Evolutionary conservation across 352 stramenopile genomes (phyloP), one percentile per base, ranked within the genome.

Genomic region (Phytophthora citricola): DNA sequence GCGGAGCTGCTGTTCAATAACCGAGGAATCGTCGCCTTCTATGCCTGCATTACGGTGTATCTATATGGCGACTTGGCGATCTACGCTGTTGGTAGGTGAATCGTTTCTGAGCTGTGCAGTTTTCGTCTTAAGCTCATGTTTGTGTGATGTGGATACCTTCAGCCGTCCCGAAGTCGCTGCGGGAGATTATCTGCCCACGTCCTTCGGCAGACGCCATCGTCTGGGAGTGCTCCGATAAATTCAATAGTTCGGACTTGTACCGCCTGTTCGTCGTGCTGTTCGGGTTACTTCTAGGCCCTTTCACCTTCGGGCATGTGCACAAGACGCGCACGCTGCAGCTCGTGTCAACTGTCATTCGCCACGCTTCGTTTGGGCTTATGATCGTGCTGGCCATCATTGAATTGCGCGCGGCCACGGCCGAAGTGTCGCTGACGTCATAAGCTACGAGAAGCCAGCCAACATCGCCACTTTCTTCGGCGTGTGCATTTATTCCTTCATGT

Each of bases 401-500:
- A 94, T 96, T 44, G 73, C 69, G 12, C 83, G 73, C 10, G 86
- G 87, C 11, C 49, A 94, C 46, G 86, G 88, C 4, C 85, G 83
- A 20, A 79, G 67, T 17, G 51, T 87, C 10, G 63, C 79, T 11
- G 84, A 94, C 44, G 86, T 94, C 38, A 50, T 94, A 14, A 82
- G 65, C 38, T 89, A 94, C 67, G 85, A 94, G 65, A 81, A 90
- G 47, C 78, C 86, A 0, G 63, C 76, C 31, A 91, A 89, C 48
- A 76, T 96, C 52, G 72, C 85, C 36, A 92, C 81, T 10, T 92
- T 96, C 68, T 96, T 94, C 59, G 88, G 88, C 34, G 85, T 94
- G 17, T 94, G 83, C 70, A 96, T 96, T 58, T 96, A 96, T 66
- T 94, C 88, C 32, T 96, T 96, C 81, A 96, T 96, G 88, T 96